Conservation (phyloP, 129 eudicot species). For the sunflower (Helianthus annuus) region DNA sequence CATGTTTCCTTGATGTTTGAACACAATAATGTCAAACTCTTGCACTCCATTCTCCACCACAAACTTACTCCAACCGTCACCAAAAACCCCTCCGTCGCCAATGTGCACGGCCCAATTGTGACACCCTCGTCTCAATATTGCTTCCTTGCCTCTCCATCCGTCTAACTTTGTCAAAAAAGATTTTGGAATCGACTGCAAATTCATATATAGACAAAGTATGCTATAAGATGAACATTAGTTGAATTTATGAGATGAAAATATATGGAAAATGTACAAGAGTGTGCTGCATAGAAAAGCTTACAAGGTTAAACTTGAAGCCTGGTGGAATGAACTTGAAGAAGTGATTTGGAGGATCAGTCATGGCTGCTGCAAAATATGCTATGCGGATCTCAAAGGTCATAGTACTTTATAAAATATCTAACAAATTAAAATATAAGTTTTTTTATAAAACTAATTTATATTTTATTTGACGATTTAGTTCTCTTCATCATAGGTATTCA, state of each 20-base stretch:
- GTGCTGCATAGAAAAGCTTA: constrained; percentile 10
- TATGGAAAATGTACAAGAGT: neutral
- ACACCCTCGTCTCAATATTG: constrained; percentile 15
- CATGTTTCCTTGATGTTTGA: no score
- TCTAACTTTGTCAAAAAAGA: constrained; percentile 19
- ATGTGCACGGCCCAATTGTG: constrained; percentile 31
- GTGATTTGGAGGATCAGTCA: constrained; percentile 15
- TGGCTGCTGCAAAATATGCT: neutral
- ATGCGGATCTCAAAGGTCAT: neutral
- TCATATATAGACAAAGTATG: neutral
- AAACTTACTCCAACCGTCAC: constrained; percentile 40
- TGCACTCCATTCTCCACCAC: constrained; percentile 25
- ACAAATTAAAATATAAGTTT: no score
- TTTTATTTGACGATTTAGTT: no score
- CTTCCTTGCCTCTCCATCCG: neutral
- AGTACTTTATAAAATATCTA: no score
- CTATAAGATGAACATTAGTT: no score
- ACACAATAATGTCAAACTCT: constrained; percentile 19
- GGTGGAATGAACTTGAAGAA: constrained; percentile 33
- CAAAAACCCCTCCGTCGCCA: constrained; percentile 3
- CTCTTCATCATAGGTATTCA: no score
- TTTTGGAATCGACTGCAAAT: constrained; percentile 34
- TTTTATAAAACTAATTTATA: no score
- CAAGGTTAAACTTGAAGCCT: constrained; percentile 17
- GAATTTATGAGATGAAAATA: no score